phyloP scores from a whole-genome alignment of 441 rosid species.

The Populus trichocarpa region DNA sequence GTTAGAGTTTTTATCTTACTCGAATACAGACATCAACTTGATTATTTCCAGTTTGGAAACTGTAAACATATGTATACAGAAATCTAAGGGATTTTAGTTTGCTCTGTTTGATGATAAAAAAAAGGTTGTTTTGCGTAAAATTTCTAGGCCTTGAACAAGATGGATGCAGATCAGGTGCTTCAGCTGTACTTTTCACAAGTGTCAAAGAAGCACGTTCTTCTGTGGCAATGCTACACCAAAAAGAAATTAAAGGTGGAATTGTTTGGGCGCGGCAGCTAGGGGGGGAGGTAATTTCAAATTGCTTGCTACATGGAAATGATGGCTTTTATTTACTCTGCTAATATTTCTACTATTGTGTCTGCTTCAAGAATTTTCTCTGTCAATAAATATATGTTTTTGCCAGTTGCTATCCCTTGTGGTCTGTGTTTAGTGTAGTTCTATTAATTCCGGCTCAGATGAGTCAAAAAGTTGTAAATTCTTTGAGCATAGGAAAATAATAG shows the following conservation, averaged over 20 bases:
- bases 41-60: background rate
- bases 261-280: constrained; percentile 99
- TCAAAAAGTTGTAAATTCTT: background rate
- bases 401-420: background rate
- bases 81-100: background rate
- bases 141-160: constrained; percentile 84
- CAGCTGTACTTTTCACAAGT: constrained; percentile 81
- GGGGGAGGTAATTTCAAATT: constrained; percentile 63
- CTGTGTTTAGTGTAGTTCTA: background rate
- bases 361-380: background rate
- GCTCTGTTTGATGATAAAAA: background rate
- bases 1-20: background rate
- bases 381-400: background rate
- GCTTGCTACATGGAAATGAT: background rate
- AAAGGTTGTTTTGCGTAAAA: background rate
- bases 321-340: background rate
- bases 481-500: background rate
- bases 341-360: background rate
- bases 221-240: constrained; percentile 66
- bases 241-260: constrained; percentile 53
- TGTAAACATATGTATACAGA: background rate
- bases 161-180: constrained; percentile 84
- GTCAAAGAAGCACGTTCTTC: constrained; percentile 72
- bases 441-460: background rate
- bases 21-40: background rate